These are phyloP conservation scores for Salix brachista DNA, from an alignment of 345 rosid genomes.

Conservation along the genomic window DNA sequence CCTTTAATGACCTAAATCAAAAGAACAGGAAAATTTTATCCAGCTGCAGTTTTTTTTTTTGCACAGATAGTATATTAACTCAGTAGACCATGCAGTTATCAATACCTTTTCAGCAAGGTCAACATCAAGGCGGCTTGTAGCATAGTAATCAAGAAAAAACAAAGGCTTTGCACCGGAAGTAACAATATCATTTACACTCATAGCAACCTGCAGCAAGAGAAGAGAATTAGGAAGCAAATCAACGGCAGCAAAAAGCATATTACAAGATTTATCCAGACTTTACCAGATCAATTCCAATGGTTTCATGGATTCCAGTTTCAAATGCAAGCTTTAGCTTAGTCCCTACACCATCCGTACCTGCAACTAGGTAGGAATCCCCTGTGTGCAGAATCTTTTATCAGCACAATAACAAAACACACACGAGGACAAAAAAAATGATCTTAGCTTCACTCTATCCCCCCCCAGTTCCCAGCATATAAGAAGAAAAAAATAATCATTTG, in stretches of 20 bases:
- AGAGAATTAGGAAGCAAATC: conserved; percentile 11
- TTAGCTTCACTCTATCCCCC: not conserved
- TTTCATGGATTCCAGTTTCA: conserved; percentile 84
- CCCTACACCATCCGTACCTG: conserved; percentile 99
- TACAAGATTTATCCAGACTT: not conserved
- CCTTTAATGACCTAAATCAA: conserved; percentile 75
- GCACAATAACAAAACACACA: not conserved
- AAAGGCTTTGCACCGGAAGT: conserved; percentile 95
- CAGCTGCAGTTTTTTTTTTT: not conserved
- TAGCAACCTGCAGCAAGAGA: conserved; percentile 60
- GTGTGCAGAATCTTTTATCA: conserved; percentile 9
- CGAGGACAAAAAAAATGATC: no score
- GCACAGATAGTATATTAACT: not conserved
- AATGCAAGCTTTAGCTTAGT: conserved; percentile 92
- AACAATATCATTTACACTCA: conserved; percentile 95
- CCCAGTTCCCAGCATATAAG: not conserved
- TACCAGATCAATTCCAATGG: conserved; percentile 94
- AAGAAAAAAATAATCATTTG: no score
- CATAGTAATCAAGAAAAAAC: conserved; percentile 93
- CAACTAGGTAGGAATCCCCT: conserved; percentile 91
- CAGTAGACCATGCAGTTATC: not conserved
- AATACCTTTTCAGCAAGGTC: conserved; percentile 95
- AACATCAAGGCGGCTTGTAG: conserved; percentile 84
- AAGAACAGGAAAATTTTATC: not conserved
- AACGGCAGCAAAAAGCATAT: not conserved